Base-by-base conservation (phyloP, 1,139 yeast species). In the Geotrichum candidum region DNA sequence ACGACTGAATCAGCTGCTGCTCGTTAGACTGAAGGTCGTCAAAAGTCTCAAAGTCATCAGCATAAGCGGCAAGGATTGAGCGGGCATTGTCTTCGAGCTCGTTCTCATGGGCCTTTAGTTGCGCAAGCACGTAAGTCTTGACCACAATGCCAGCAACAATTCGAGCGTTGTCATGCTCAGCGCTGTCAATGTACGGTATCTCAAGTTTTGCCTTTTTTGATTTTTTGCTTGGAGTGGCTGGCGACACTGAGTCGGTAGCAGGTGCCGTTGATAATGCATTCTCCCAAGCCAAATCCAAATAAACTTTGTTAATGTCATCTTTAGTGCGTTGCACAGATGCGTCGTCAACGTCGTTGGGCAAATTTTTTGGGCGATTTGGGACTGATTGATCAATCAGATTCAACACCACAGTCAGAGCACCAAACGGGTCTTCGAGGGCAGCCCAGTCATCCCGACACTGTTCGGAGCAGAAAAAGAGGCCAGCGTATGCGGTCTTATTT, bases 11-110 rank as follows among this genome's bases (percentile, higher is more conserved):
- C 68, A 84, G 85, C 48, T 77, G 79, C 1, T 72, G 63, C 67
- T 86, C 90, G 65, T 83, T 83, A 0, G 87, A 81, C 67, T 86
- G 88, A 11, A 86, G 75, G 10, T 71, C 65, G 11, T 76, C 69
- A 66, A 84, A 85, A n/a, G 51, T 57, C 15, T 22, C 23, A 15
- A 54, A 41, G 46, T 54, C 60, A 18, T 55, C 54, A 22, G 23
- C 18, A 7, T 46, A 53, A 3, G 45, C 45, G 41, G 51, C n/a
- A 35, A 51, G 56, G 13, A 54, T 53, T 18, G 51, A 10, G n/a
- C n/a, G 55, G 48, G 51, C 23, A 29, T 57, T 11, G 11, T 51
- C 38, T n/a, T 27, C 54, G 41, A 50, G 35, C 18, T 23, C 54
- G 22, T 41, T 9, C 45, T 38, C 45, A n/a, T 38, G 45, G 31